Base-by-base conservation (phyloP, 495 filamentous ascomycete species). In the Cairneyella variabilis region DNA sequence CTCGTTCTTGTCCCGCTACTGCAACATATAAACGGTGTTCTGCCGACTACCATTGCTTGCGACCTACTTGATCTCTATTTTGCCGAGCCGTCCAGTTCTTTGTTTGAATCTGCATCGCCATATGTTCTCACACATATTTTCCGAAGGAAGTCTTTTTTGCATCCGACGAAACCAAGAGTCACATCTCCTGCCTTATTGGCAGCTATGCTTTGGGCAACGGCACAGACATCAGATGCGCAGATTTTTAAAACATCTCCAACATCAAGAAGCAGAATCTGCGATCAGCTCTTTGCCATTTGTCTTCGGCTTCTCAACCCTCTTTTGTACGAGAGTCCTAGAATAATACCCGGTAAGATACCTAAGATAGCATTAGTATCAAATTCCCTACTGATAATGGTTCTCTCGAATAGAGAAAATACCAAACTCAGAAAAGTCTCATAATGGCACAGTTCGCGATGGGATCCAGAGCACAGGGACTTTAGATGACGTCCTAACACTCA, bases 81-180 rank as follows among this genome's bases (percentile, higher is more conserved):
- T n/a, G n/a, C n/a, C n/a, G n/a, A n/a, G n/a, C n/a, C n/a, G n/a
- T n/a, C n/a, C n/a, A n/a, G n/a, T n/a, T n/a, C n/a, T n/a, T n/a
- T n/a, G n/a, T n/a, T n/a, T n/a, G n/a, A n/a, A n/a, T n/a, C n/a
- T n/a, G n/a, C n/a, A n/a, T 53, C 50, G 14, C 50, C 71, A 1
- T 73, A 74, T 45, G 66, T 74, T 17, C 63, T 72, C 14, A 64
- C 64, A 0, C 64, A 63, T 30, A 61, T 75, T 9, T 65, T 74
- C 16, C 56, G 69, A 36, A 68, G 65, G 22, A 61, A 66, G 16
- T 70, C 70, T 0, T 62, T 73, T 3, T 51, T 74, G 23, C 58
- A 63, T 20, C 48, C 61, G 10, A 58, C 64, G 6, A 66, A 67
- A 25, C 64, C 70, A 16, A 60, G 71, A 18, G 64, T 62, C 14